Evolutionary conservation across 306 rosid species (phyloP).

Genomic region (Trifolium dubium): DNA sequence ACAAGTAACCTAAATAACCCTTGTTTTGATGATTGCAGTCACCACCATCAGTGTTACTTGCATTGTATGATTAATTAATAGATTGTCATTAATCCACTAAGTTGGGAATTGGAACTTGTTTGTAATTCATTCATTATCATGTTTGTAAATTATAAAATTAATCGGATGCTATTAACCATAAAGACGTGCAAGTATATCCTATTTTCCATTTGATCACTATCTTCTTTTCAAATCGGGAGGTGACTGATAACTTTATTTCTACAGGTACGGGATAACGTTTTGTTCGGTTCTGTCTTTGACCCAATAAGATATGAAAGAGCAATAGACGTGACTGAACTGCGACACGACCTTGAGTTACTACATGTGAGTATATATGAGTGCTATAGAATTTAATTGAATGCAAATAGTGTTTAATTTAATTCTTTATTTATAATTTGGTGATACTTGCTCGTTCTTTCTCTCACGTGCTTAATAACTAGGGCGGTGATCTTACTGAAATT

Average conservation of each 20-base stretch:
- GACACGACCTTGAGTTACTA: constrained; percentile 77
- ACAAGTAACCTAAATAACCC: constrained; percentile 1
- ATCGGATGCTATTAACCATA: not conserved
- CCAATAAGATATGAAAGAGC: constrained; percentile 70
- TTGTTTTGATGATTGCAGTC: constrained; percentile 11
- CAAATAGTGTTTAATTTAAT: constrained; percentile 19
- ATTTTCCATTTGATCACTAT: constrained; percentile 10
- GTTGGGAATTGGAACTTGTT: constrained; percentile 24
- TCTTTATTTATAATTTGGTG: constrained; percentile 25
- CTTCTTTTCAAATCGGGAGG: constrained; percentile 9
- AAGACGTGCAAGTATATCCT: constrained; percentile 6
- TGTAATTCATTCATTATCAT: constrained; percentile 14
- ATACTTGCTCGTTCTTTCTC: constrained; percentile 29
- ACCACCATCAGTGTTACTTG: not conserved
- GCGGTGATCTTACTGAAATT: constrained; percentile 89
- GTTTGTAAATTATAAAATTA: constrained; percentile 12
- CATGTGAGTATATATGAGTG: constrained; percentile 61
- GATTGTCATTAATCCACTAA: constrained; percentile 15
- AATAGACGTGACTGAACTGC: constrained; percentile 75
- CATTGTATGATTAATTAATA: not conserved
- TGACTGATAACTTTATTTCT: constrained; percentile 34
- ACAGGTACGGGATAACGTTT: constrained; percentile 85
- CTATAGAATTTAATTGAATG: constrained; percentile 41
- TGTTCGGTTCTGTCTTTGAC: constrained; percentile 81
- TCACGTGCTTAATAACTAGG: constrained; percentile 53